Evolutionary conservation across 2,329 filamentous ascomycete species (phyloP), one percentile per base, ranked within the genome.

Genomic region (Trichoderma hamatum): DNA sequence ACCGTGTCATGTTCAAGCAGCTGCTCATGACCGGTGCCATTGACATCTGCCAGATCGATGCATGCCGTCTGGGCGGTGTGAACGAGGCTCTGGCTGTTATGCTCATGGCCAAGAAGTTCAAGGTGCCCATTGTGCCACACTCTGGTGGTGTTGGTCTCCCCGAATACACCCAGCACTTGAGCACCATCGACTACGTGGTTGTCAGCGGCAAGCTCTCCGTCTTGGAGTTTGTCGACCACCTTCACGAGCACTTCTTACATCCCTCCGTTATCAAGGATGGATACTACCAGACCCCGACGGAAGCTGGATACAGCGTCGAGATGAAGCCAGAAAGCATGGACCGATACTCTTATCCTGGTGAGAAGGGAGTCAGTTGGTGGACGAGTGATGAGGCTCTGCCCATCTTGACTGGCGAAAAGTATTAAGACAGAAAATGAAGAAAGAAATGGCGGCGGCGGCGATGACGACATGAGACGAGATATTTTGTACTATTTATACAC

Each of bases 1-100:
- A 97, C 84, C 89, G 94, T 49, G 92, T 97, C 72, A 88, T 97
- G 75, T 97, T 97, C 88, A 97, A 97, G 86, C 94, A 97, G 81
- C 87, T 97, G 70, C 86, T 97, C 63, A 88, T 90, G 78, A 84
- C 88, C 2, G 91, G 91, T 62, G 92, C 93, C 70, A 92, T 97
- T 74, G 93, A 96, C 76, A 89, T 97, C 24, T 93, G 93, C 78
- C 94, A 97, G 80, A 92, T 96, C 74, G 94, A 97, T 75, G 94
- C 94, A 3, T 97, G 93, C 83, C 90, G 94, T 30, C 86, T 97
- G 74, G 94, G 94, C 52, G 93, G 94, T 71, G 92, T 97, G 56
- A 97, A 97, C 81, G 94, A 97, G 81, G 93, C 95, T 30, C 85
- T 97, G 28, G 93, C 94, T n/a, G 93, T 97, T 51, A 82, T 97